Conservation (phyloP, 140 eudicot genomes). For the Anethum foeniculum region DNA sequence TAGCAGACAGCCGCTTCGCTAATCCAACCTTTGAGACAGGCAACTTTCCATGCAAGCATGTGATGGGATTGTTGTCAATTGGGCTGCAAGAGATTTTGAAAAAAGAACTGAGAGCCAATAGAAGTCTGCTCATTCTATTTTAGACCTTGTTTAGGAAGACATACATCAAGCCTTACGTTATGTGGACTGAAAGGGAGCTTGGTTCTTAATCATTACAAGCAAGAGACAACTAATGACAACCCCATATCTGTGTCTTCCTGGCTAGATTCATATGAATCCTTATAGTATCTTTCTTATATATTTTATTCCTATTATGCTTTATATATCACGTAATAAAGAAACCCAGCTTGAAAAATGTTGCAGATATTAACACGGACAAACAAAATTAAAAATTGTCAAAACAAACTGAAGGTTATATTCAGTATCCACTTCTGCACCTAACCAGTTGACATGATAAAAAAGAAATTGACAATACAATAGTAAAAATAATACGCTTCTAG, state of each 20-base stretch:
- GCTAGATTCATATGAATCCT: neutral
- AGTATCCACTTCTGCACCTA: neutral
- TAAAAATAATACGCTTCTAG: constrained; percentile 1
- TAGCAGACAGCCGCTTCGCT: constrained; percentile 75
- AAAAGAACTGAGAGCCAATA: constrained; percentile 7
- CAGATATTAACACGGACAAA: neutral
- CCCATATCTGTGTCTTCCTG: neutral
- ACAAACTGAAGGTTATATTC: neutral
- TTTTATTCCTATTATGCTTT: neutral
- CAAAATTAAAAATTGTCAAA: neutral
- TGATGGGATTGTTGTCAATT: constrained; percentile 68
- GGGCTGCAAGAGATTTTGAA: constrained; percentile 36
- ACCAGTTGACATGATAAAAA: neutral
- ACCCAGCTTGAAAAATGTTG: neutral
- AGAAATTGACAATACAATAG: neutral
- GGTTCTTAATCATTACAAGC: neutral
- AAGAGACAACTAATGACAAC: neutral
- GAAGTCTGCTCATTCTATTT: neutral
- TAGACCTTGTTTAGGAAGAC: neutral
- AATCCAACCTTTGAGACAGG: constrained; percentile 63
- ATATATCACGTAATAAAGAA: neutral
- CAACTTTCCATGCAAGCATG: constrained; percentile 78
- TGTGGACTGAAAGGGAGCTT: neutral
- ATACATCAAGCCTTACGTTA: neutral
- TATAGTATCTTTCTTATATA: neutral